Base-by-base conservation (phyloP, 345 rosid genomes). In the Dipteronia sinensis region DNA sequence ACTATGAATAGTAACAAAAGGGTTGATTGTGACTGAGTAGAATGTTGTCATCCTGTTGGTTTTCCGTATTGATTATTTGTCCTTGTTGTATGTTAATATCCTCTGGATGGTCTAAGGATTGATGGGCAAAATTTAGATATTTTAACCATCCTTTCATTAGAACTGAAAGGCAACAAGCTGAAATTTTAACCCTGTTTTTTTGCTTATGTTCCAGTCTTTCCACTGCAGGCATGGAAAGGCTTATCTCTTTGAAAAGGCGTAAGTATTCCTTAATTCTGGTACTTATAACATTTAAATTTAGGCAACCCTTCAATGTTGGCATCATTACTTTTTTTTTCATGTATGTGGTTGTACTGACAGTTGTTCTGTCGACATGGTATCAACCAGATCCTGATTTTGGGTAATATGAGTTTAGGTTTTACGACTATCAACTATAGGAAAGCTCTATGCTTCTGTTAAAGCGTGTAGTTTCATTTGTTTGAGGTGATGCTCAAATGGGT, bases 211-310 rank as follows among this genome's bases (percentile, higher is more conserved):
- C 80, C 90, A 93, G 98, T 76, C 89, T 38, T 93, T 91, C 85
- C 93, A 80, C 82, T 82, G 91, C 88, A 83, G 85, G 81, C 87
- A 93, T 82, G 96, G 98, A 74, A 86, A 79, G 82, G 98, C 98
- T 69, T 90, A 88, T 82, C 98, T 93, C 81, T 91, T 93, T 76
- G 88, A 88, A 65, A 88, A 88, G 44, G 92, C 84, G 98, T 89
- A 86, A 91, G 97, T 83, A 46, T 49, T 82, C 46, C 51, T 72
- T 59, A 69, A 66, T 82, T 47, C 67, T 69, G 38, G 51, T 56
- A 22, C 25, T 71, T 31, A 13, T 77, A 34, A 10, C 22, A 29
- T 13, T 69, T 40, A 25, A 46, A 51, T 66, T 53, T 7, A 3
- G 19, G 66, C 17, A 69, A 58, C 19, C 55, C 29, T 20, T 6